Conservation (phyloP, 2,329 filamentous ascomycete genomes). For the Clathrospora elynae region DNA sequence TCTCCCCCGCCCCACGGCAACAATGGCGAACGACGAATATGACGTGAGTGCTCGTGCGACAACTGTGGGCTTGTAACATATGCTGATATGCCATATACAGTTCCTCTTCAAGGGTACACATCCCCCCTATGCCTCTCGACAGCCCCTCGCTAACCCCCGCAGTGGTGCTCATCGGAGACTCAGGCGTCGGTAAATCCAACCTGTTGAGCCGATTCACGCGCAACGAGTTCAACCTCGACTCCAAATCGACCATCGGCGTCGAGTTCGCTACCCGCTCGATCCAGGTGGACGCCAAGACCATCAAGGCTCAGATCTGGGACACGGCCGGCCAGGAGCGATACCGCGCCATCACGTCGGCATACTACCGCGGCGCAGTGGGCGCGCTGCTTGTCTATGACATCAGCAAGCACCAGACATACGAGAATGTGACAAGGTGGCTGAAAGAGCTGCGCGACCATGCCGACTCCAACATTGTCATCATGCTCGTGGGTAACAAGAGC, state of each 20-base stretch:
- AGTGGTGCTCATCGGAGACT: slow-evolving; percentile 99
- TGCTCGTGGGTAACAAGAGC: slow-evolving; percentile 99
- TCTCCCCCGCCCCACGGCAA: slow-evolving; percentile 41
- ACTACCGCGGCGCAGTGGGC: slow-evolving; percentile 97
- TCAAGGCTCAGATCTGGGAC: slow-evolving; percentile 99
- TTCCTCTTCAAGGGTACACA: slow-evolving; percentile 96
- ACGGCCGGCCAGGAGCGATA: slow-evolving; percentile 98
- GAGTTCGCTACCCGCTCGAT: slow-evolving; percentile 99
- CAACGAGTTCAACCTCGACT: slow-evolving; percentile 99
- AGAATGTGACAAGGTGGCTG: slow-evolving; percentile 98
- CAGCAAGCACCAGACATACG: slow-evolving; percentile 99
- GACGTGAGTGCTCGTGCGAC: slow-evolving; percentile 71
- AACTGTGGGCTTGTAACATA: slow-evolving; percentile 20
- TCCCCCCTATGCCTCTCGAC: slow-evolving; percentile 22
- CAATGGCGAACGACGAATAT: slow-evolving; percentile 99
- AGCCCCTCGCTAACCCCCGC: slow-evolving; percentile 40
- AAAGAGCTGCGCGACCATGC: slow-evolving; percentile 98
- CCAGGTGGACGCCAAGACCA: slow-evolving; percentile 98
- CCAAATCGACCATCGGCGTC: slow-evolving; percentile 99
- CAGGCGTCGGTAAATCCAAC: slow-evolving; percentile 99
- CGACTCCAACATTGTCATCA: slow-evolving; percentile 98
- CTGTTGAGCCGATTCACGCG: slow-evolving; percentile 98
- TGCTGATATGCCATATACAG: slow-evolving; percentile 56
- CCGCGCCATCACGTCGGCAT: slow-evolving; percentile 97
- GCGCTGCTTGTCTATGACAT: slow-evolving; percentile 99